Base-by-base conservation (phyloP, 768 basidiomycete genomes). In the Collybia mongolica region DNA sequence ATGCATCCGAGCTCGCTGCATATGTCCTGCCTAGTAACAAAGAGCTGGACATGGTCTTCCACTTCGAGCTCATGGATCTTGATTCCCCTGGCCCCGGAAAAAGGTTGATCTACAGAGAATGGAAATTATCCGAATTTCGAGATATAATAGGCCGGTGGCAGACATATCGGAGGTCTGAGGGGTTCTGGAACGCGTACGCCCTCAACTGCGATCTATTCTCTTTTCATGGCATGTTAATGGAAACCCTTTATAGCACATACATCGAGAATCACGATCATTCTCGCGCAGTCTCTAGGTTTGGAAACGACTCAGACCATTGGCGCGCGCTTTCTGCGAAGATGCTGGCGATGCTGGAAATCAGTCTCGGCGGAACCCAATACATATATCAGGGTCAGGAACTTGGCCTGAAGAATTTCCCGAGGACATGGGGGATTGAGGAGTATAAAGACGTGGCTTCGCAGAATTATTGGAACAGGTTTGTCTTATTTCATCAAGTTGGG, bases 371-470 rank as follows among this genome's bases (percentile, higher is more conserved):
- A 5, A 88, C 88, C 17, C 65, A 83, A 53, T 90, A 83, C 61
- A 71, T 91, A 9, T 90, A 83, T 61, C 86, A 90, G 67, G 88
- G 87, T 5, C 74, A 90, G 62, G 90, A 90, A 60, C 73, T 90
- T 0, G 88, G 81, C 0, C 67, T 86, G 63, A 79, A 74, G 63
- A 85, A 85, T 49, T 80, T 84, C 54, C 82, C 84, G 15, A 60
- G 71, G 42, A 59, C 65, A 14, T 90, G 87, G 87, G 79, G 77
- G 0, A 72, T 87, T 19, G 83, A 87, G 49, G 84, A 87, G 58
- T 90, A 88, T 65, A 83, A 83, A 59, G 88, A 88, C 46, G 75
- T 85, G 36, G 82, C 82, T 29, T 72, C 81, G 3, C 72, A 75
- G 54, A 85, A 83, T 57, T 82, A 76, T 56, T 86, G 79, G 73